Evolutionary conservation across 2,329 filamentous ascomycete species (phyloP).

Genomic region (Calonectria montana): DNA sequence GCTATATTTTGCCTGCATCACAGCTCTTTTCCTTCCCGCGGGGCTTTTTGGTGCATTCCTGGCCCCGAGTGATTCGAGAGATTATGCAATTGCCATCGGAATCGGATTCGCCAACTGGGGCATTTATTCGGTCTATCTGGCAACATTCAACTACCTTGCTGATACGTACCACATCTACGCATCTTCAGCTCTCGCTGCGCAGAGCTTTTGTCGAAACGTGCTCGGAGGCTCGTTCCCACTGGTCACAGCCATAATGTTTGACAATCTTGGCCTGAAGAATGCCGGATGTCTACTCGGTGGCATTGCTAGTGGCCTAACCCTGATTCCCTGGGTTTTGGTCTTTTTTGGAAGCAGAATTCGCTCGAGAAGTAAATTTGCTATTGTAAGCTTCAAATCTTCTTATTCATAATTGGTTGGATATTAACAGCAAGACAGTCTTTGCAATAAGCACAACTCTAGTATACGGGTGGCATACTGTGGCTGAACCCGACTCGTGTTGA

Average conservation of each 20-base stretch:
- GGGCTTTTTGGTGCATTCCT: slow-evolving; percentile 72
- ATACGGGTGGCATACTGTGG: too few species aligned
- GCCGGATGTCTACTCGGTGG: slow-evolving; percentile 83
- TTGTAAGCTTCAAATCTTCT: slow-evolving; percentile 53
- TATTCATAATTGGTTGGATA: too few species aligned
- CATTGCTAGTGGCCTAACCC: slow-evolving; percentile 74
- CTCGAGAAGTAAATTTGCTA: slow-evolving; percentile 80
- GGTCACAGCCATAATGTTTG: slow-evolving; percentile 79
- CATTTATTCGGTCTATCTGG: slow-evolving; percentile 87
- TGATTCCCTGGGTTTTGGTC: slow-evolving; percentile 89
- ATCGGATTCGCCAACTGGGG: slow-evolving; percentile 83
- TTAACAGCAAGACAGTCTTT: slow-evolving; percentile 30
- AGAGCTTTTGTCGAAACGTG: slow-evolving; percentile 87
- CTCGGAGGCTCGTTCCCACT: slow-evolving; percentile 85
- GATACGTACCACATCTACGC: slow-evolving; percentile 90
- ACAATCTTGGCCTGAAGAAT: slow-evolving; percentile 74
- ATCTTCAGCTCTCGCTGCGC: slow-evolving; percentile 85
- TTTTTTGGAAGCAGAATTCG: slow-evolving; percentile 83
- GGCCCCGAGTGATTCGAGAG: slow-evolving; percentile 36
- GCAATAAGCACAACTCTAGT: slow-evolving; percentile 9
- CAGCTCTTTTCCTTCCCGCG: slow-evolving; percentile 78
- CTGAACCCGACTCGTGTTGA: neutral
- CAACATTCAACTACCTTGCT: slow-evolving; percentile 92
- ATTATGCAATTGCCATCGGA: slow-evolving; percentile 59
- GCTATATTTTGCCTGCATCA: slow-evolving; percentile 85